A percentile compares a stretch with the other conserved stretches of the same genome.
phyloP scores from a whole-genome alignment of 1,284 basidiomycete species.

The Leccinum fuscescens region DNA sequence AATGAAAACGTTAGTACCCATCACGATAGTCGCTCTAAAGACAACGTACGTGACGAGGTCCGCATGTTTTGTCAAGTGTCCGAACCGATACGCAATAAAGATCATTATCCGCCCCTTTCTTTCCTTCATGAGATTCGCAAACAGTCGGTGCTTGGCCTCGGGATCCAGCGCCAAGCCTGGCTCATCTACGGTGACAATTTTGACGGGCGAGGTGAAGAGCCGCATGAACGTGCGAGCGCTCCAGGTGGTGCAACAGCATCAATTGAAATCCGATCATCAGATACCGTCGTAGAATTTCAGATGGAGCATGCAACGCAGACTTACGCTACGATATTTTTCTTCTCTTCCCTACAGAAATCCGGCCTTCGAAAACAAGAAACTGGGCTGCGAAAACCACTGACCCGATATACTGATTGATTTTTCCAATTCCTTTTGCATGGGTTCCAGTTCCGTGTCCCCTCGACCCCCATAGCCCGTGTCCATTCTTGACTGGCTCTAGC shows the following conservation, averaged over 20 bases:
- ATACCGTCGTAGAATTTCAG: background rate
- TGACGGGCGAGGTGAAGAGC: conserved; percentile 43
- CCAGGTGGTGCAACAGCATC: background rate
- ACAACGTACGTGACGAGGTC: conserved; percentile 54
- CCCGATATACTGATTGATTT: conserved; percentile 39
- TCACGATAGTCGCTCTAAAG: background rate
- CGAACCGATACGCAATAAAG: conserved; percentile 69
- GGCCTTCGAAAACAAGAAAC: background rate
- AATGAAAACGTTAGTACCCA: background rate
- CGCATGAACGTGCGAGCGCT: conserved; percentile 45
- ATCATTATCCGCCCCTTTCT: conserved; percentile 62
- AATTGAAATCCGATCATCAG: background rate
- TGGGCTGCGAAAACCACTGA: background rate
- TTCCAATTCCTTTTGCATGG: conserved; percentile 33
- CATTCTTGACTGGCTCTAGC: conserved; percentile 33
- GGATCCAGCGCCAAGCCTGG: conserved; percentile 55
- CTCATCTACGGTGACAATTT: conserved; percentile 50
- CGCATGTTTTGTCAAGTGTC: conserved; percentile 61
- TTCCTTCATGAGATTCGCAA: conserved; percentile 48
- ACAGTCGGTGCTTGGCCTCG: conserved; percentile 48
- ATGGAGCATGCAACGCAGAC: background rate
- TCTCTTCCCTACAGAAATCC: conserved; percentile 33
- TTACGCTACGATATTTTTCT: conserved; percentile 42
- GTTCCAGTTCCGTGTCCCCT: conserved; percentile 21
- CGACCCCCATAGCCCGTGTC: no score